Evolutionary conservation across 2,329 filamentous ascomycete genomes (phyloP).

Genomic region (Fusarium sublunatum): DNA sequence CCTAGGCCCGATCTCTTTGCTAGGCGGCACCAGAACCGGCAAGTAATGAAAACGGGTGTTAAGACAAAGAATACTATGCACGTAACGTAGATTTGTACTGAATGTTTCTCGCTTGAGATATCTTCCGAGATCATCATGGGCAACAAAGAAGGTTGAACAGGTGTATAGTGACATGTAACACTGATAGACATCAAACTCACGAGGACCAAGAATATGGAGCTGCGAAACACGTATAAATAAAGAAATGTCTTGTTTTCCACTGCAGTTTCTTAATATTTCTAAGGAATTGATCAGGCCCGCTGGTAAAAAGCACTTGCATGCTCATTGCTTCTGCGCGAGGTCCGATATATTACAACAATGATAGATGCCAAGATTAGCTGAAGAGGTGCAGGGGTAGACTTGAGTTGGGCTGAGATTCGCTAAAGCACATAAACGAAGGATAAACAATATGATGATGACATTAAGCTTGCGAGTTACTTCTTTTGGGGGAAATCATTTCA

Average conservation of each 20-base stretch:
- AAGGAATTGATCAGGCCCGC: not conserved
- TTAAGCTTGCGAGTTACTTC: not conserved
- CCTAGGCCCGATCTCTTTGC: conserved; percentile 52
- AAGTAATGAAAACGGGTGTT: conserved; percentile 55
- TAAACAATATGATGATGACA: not conserved
- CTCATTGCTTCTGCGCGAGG: conserved; percentile 27
- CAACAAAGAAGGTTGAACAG: conserved; percentile 6
- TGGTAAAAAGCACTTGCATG: not conserved
- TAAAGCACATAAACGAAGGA: not conserved
- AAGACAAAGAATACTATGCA: conserved; percentile 57
- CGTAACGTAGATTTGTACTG: conserved; percentile 53
- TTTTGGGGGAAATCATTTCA: not conserved
- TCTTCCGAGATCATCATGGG: conserved; percentile 46
- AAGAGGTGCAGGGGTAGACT: not conserved
- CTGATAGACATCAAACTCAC: not conserved
- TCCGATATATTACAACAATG: not conserved
- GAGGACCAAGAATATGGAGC: not conserved
- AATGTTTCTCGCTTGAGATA: conserved; percentile 51
- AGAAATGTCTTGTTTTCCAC: not conserved
- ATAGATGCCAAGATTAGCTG: conserved; percentile 10
- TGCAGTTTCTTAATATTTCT: not conserved
- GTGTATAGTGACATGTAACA: conserved; percentile 6
- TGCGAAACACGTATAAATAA: not conserved
- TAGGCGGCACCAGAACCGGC: conserved; percentile 56
- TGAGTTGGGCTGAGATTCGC: not conserved